Evolutionary conservation across 2,329 filamentous ascomycete species (phyloP), one percentile per base, ranked within the genome.

Genomic region (Beauveria asiatica): DNA sequence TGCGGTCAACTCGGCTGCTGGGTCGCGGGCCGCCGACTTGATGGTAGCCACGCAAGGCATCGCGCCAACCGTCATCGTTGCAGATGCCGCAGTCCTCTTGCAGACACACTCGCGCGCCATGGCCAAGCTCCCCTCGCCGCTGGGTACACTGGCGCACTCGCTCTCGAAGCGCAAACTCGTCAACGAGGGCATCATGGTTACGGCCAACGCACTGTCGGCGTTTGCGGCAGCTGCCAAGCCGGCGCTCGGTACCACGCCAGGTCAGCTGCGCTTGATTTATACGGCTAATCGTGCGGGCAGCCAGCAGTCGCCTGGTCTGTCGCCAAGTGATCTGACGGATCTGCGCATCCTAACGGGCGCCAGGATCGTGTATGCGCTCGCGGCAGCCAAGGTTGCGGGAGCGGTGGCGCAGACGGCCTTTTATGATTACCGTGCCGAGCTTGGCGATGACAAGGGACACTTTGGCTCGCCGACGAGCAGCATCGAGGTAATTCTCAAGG

Each of bases 1-100:
- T 21, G 90, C 92, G 27, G 82, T 99, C 68, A 97, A 90, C 74
- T 94, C 92, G 0, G 92, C 96, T 27, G 89, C 92, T 17, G 88
- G 88, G 7, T n/a, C 46, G 3, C 81, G 83, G 41, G 83, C 83
- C 11, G 80, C 88, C 13, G 85, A 94, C 69, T 80, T 97, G 42
- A 77, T 80, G 19, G 75, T 92, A 23, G 90, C 91, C 23, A 88
- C 88, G 23, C 83, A 85, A 62, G 85, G 86, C 51, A 78, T 95
- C 44, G 83, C 88, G 1, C 93, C 93, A 1, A 97, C 92, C 5
- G 82, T 97, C 61, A 78, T 97, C 58, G 85, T 95, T 46, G 85
- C 89, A 8, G 89, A 89, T 3, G 86, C 92, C 0, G 81, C 86
- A 60, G 88, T 89, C 1, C 81, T 95, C 48, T 78, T 85, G 21